Evolutionary conservation across 2,329 filamentous ascomycete genomes (phyloP), one percentile per base, ranked within the genome.

Genomic region (Fusarium sp.): DNA sequence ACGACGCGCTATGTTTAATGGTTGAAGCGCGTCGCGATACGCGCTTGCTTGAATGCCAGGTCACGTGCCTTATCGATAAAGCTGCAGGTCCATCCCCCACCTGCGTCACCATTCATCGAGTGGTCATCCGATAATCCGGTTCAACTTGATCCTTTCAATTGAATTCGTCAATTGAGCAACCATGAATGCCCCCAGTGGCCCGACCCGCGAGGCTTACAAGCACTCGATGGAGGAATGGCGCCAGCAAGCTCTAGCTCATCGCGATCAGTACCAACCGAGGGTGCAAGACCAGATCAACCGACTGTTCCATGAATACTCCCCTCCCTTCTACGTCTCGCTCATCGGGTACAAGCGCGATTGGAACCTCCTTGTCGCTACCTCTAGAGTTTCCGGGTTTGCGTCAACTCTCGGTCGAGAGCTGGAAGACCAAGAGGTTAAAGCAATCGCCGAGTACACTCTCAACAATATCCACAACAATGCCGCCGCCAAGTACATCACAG

Each of bases 351-450:
- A 72, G 17, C 77, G 75, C 33, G 67, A 75, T 12, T 68, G 73
- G 64, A 81, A 78, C 42, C 75, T 81, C n/a, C 69, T 74, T 0
- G 67, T 80, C 22, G 77, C 80, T 7, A 79, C 79, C 35, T 72
- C 72, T 2, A 75, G 77, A 4, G 75, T 80, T 17, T 70, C 79
- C 5, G 77, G 77, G 2, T 71, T 83, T 22, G 78, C 79, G 17
- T 73, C 78, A 17, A 78, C 75, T 10, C 77, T 78, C 29, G 74
- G 79, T 40, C 78, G 81, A 12, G 75, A 77, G 9, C 75, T 84
- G 16, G 80, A 77, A 40, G 81, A 84, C 59, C 67, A 74, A n/a
- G 83, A 85, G 71, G 79, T 81, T 12, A 79, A 79, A 42, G 81
- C 80, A 29, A 72, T 85, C 42, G 75, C 79, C 16, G 80, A 82